Evolutionary conservation across 345 rosid species (phyloP).

Genomic region (Rhodamnia argentea): DNA sequence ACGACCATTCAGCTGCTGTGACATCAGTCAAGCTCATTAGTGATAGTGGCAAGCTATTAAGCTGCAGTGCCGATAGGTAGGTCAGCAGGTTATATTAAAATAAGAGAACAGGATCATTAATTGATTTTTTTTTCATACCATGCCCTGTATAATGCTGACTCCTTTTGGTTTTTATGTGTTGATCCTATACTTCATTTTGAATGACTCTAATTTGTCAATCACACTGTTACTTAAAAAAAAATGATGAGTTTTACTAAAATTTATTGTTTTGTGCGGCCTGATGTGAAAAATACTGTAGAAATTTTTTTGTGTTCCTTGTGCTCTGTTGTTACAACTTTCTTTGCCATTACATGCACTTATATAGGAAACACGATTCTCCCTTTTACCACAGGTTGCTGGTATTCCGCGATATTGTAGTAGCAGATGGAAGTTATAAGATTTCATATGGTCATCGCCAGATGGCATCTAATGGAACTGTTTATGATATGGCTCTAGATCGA

Average conservation of each 20-base stretch:
- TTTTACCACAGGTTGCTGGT: conserved; percentile 42
- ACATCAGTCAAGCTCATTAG: conserved; percentile 57
- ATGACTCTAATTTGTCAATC: neutral
- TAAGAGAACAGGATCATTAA: neutral
- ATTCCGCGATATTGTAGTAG: conserved; percentile 45
- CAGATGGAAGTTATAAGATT: conserved; percentile 20
- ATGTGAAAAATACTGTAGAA: neutral
- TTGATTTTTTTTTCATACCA: neutral
- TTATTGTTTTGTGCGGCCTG: neutral
- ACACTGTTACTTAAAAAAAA: neutral
- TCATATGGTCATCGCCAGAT: conserved; percentile 50
- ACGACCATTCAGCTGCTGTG: conserved; percentile 70
- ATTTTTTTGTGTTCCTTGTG: neutral
- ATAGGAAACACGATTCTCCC: conserved; percentile 4
- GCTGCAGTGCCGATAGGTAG: conserved; percentile 83
- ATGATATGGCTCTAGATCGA: conserved; percentile 75
- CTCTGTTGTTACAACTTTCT: neutral
- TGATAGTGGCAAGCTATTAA: conserved; percentile 46
- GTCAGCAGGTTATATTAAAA: neutral
- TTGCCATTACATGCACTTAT: neutral
- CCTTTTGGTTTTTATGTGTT: neutral
- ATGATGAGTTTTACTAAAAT: neutral
- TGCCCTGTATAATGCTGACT: neutral
- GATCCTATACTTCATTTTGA: neutral
- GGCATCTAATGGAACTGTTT: conserved; percentile 70